These are phyloP conservation scores for Gynochthodes officinalis DNA, from an alignment of 257 asterid genomes.

Conservation along the genomic window DNA sequence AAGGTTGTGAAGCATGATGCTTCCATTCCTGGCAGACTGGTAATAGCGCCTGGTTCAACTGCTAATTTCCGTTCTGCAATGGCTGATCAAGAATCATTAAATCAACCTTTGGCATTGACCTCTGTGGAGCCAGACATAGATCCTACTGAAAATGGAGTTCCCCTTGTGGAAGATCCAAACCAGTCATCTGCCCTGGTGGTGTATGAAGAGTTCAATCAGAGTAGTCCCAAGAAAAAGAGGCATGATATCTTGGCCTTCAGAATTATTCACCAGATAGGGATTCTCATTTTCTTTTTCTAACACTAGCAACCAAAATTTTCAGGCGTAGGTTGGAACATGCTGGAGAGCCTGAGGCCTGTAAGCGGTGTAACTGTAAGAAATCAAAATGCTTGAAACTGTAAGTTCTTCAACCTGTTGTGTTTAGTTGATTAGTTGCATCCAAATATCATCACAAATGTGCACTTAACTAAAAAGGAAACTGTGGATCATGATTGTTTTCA, in stretches of 20 bases:
- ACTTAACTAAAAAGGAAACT: background rate
- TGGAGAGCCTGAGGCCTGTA: slow-evolving; percentile 68
- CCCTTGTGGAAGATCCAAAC: slow-evolving; percentile 42
- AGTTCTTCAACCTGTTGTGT: slow-evolving; percentile 22
- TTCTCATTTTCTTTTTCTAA: slow-evolving; percentile 10
- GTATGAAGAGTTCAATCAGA: slow-evolving; percentile 60
- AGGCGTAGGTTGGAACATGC: slow-evolving; percentile 60
- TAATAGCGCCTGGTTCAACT: slow-evolving; percentile 55
- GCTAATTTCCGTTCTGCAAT: slow-evolving; percentile 37
- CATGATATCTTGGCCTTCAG: slow-evolving; percentile 17
- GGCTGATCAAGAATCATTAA: slow-evolving; percentile 38
- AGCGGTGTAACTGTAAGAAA: slow-evolving; percentile 95
- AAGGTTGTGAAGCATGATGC: slow-evolving; percentile 47
- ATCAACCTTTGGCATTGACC: slow-evolving; percentile 26
- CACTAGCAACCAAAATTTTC: slow-evolving; percentile 22
- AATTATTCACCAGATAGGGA: background rate
- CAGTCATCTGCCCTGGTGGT: slow-evolving; percentile 36
- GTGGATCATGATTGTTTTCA: background rate
- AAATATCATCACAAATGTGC: background rate
- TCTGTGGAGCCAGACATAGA: slow-evolving; percentile 40
- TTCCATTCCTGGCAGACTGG: slow-evolving; percentile 48
- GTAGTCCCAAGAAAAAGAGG: slow-evolving; percentile 93
- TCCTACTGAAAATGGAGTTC: slow-evolving; percentile 34
- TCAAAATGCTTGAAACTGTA: slow-evolving; percentile 97
- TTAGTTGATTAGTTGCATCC: background rate